Conservation (phyloP, 2,329 filamentous ascomycete genomes). For the Akanthomyces lecanii region DNA sequence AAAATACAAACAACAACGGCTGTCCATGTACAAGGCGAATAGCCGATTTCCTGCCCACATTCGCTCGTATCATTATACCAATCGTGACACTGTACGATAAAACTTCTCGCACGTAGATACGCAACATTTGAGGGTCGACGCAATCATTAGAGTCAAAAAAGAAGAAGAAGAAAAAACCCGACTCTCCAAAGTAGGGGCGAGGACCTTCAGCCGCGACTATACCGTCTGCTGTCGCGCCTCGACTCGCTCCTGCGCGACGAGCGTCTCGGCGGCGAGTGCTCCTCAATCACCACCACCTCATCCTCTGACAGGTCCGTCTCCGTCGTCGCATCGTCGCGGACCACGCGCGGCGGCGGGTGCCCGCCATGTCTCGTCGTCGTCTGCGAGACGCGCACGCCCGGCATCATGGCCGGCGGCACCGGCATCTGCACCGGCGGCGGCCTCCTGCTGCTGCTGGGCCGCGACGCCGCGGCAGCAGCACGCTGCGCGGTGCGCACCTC, state of each 20-base stretch:
- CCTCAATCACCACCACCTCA: conserved; percentile 38
- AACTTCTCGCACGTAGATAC: too few relatives aligned
- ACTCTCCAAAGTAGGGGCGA: too few relatives aligned
- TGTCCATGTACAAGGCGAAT: too few relatives aligned
- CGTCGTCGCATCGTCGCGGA: not conserved
- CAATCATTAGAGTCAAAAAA: too few relatives aligned
- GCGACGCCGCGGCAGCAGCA: not conserved
- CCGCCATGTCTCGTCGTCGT: not conserved
- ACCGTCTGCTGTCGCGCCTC: not conserved
- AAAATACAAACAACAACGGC: too few relatives aligned
- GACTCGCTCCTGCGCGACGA: not conserved
- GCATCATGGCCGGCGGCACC: conserved; percentile 3
- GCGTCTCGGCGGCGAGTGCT: conserved; percentile 28
- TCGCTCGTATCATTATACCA: too few relatives aligned
- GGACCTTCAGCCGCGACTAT: not conserved
- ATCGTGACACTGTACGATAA: too few relatives aligned
- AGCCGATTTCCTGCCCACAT: too few relatives aligned
- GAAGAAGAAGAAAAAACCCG: too few relatives aligned
- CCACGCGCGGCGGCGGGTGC: not conserved
- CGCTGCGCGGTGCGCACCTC: conserved; percentile 26
- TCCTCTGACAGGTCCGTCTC: conserved; percentile 26
- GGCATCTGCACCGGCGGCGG: not conserved
- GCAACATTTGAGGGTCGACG: too few relatives aligned
- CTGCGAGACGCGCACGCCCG: conserved; percentile 1
- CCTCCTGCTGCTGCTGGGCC: conserved; percentile 7